Base-by-base conservation (phyloP, 163 green algal species). In the Chloromonas sp. region DNA sequence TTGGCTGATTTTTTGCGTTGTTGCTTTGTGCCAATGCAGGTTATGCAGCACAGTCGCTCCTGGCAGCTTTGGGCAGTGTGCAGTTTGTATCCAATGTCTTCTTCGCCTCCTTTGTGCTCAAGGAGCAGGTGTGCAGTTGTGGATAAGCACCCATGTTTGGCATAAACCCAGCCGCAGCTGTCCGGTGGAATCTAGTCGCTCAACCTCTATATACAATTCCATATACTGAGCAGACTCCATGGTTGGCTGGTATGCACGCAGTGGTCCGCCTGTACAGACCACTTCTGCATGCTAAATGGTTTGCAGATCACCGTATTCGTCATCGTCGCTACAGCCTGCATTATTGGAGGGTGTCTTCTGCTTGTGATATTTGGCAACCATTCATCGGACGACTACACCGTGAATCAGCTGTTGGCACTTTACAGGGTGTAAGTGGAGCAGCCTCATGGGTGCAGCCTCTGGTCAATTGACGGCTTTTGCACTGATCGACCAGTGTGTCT, bases 1-100 rank as follows among this genome's bases (percentile, higher is more conserved):
- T 36, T 36, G 36, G 36, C 36, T 36, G 36, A 36, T 36, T 36
- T 36, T 36, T 36, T 36, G 36, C 36, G 36, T 36, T 36, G 36
- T 36, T 36, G 36, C 36, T 36, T 36, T 36, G 36, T 36, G 36
- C 36, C 36, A 36, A 36, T 83, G 80, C 91, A 96, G 92, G 90
- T 8, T 98, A 96, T 92, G 95, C 95, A 8, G 95, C 95, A 3
- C 95, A 98, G 86, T 98, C 94, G 2, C 89, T 98, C 59, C 91
- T 98, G 61, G 89, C 95, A 1, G 94, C 94, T 1, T 90, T 98
- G 36, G 95, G 95, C 0, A 93, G 91, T 70, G 89, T 98, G 1
- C 94, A 98, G 85, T 98, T 98, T 86, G 89, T 98, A 0, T 93
- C 92, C 66, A 98, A 98, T 89, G 93, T 98, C 1, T 60, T 95